Conservation (phyloP, 176 grass and related monocot genomes). For the Triticum monococcum region DNA sequence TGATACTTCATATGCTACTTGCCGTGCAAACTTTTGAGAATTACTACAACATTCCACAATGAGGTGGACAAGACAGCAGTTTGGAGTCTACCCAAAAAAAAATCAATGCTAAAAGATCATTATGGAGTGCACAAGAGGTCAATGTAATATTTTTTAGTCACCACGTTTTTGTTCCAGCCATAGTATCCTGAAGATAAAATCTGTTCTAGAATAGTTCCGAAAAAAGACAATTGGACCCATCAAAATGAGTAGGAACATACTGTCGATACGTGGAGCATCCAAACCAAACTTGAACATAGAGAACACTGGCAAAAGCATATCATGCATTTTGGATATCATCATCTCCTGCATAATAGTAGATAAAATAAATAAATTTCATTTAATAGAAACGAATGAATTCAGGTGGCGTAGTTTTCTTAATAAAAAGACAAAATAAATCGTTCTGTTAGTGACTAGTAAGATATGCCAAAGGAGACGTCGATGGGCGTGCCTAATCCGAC, state of each 20-base stretch:
- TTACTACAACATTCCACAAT: neutral
- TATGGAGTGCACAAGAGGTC: too few species aligned
- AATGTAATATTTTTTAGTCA: too few species aligned
- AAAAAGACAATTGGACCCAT: too few species aligned
- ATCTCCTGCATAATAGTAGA: neutral
- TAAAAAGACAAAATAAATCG: neutral
- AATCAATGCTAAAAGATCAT: too few species aligned
- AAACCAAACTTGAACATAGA: neutral
- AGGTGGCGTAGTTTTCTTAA: neutral
- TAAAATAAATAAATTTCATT: neutral
- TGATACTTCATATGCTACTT: neutral
- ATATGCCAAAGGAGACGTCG: too few species aligned
- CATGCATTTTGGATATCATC: neutral
- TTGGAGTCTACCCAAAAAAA: too few species aligned
- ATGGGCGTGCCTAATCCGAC: too few species aligned
- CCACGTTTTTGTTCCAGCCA: too few species aligned
- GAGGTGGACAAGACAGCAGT: too few species aligned
- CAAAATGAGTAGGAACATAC: neutral
- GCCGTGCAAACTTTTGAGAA: neutral
- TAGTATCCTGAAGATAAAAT: too few species aligned
- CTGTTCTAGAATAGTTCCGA: too few species aligned
- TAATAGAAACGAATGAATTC: neutral
- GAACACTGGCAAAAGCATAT: neutral
- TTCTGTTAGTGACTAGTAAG: too few species aligned
- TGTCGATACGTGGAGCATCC: neutral